Conservation (phyloP, 2,329 filamentous ascomycete genomes). For the Stachybotrys chlorohalonatus region DNA sequence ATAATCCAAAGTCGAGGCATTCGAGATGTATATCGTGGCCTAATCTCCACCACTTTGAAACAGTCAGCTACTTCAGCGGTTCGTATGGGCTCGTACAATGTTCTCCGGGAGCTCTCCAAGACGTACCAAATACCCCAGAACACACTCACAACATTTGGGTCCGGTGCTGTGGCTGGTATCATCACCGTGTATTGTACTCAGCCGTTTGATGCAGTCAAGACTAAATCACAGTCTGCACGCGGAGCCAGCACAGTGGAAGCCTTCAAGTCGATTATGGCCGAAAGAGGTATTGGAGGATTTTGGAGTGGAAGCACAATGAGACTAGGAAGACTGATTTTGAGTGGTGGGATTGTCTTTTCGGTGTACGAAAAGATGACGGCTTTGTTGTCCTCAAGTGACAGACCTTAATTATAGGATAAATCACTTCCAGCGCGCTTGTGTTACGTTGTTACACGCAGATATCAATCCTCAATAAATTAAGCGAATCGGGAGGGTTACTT, state of each 20-base stretch:
- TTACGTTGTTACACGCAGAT: too few species aligned
- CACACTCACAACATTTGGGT: constrained; percentile 43
- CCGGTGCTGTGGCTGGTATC: constrained; percentile 50
- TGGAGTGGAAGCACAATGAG: constrained; percentile 64
- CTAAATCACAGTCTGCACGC: constrained; percentile 48
- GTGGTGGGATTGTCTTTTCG: constrained; percentile 58
- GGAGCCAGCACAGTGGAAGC: constrained; percentile 50
- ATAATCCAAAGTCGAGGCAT: constrained; percentile 31
- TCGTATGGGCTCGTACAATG: constrained; percentile 39
- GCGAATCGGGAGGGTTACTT: too few species aligned
- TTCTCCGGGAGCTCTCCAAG: constrained; percentile 25
- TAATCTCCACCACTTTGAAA: constrained; percentile 36
- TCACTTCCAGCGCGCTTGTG: too few species aligned
- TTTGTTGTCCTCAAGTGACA: too few species aligned
- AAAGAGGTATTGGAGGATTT: constrained; percentile 50
- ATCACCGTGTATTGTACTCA: constrained; percentile 52
- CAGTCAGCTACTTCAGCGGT: constrained; percentile 37
- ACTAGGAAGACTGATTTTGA: constrained; percentile 52
- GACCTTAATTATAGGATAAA: too few species aligned
- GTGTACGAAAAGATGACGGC: constrained; percentile 49
- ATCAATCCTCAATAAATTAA: too few species aligned
- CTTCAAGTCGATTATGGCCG: constrained; percentile 40
- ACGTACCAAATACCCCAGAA: constrained; percentile 9
- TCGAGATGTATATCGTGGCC: constrained; percentile 31
- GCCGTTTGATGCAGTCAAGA: constrained; percentile 57